Percentiles rank a stretch among this genome's conserved stretches.
Conservation (phyloP, 2,329 filamentous ascomycete genomes). For the Fusarium camptoceras region DNA sequence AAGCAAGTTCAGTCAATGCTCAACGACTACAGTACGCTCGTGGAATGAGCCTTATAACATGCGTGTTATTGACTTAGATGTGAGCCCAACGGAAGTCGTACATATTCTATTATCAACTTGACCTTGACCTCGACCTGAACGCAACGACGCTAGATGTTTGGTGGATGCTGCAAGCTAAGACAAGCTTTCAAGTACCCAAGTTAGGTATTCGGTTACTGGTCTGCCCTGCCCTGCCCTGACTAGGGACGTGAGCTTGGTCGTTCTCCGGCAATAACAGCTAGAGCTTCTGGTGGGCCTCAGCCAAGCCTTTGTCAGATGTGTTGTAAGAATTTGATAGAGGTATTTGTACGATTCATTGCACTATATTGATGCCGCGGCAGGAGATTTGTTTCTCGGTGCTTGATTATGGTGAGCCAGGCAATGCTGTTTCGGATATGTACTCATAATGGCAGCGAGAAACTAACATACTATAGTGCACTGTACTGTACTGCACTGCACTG, state of each 20-base stretch:
- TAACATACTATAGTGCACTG: neutral
- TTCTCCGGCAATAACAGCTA: neutral
- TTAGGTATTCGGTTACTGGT: neutral
- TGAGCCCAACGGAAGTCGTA: neutral
- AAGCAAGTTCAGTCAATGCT: constrained; percentile 13
- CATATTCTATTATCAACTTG: neutral
- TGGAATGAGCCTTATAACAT: neutral
- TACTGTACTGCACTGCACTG: no score
- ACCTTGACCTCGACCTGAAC: constrained; percentile 22
- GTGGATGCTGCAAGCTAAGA: constrained; percentile 20
- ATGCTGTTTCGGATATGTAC: neutral
- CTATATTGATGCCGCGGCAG: neutral
- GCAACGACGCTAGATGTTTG: constrained; percentile 15
- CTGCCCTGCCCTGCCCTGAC: neutral
- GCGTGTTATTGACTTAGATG: neutral
- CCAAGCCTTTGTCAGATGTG: neutral
- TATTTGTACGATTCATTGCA: neutral
- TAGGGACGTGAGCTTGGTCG: neutral
- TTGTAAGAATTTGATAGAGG: neutral
- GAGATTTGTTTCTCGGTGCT: neutral
- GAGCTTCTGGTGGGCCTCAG: constrained; percentile 7
- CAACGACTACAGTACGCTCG: neutral
- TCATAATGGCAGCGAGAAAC: neutral
- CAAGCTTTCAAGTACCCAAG: constrained; percentile 22
- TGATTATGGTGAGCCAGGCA: neutral